Base-by-base conservation (phyloP, 345 rosid genomes). In the Populus nigra region DNA sequence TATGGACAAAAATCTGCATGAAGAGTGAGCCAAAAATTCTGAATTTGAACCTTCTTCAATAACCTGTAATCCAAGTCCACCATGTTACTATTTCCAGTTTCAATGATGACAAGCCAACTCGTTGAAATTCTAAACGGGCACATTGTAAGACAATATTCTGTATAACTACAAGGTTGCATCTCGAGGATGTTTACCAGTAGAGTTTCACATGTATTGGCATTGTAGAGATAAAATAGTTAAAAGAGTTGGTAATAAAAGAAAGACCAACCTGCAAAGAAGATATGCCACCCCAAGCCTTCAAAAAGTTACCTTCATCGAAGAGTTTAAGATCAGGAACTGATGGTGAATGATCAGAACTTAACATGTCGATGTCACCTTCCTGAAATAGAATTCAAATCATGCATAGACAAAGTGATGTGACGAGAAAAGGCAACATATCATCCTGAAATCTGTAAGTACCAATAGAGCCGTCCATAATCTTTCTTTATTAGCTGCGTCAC, bases 271-370 rank as follows among this genome's bases (percentile, higher is more conserved):
- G 98, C 88, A 96, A 83, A 77, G 97, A 92, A 23, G 99, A 96
- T 78, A 96, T 90, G 63, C 99, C 98, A 70, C 99, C 99, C 99
- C 99, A 96, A 78, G 98, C 99, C 81, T 78, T 89, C 88, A 96
- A 85, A 81, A 96, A 93, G 83, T 93, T 79, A 59, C 97, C 99
- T 83, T 93, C 94, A 73, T 74, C 67, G 15, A 88, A 77, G 76
- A 86, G 92, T 86, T 93, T 95, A 73, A 93, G 92, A 74, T 91
- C 92, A 73, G 99, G 96, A 61, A 75, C 71, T 27, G 99, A 87
- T 73, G 98, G 98, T 11, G 99, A 96, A 91, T 96, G 98, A 88
- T 96, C 99, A 72, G 99, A 96, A 70, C 97, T 92, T 75, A 96
- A 69, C 91, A 93, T 79, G 85, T 93, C 99, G 73, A 96, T 90